Base-by-base conservation (phyloP, 2,329 filamentous ascomycete genomes). In the Pseudogymnoascus sp. region DNA sequence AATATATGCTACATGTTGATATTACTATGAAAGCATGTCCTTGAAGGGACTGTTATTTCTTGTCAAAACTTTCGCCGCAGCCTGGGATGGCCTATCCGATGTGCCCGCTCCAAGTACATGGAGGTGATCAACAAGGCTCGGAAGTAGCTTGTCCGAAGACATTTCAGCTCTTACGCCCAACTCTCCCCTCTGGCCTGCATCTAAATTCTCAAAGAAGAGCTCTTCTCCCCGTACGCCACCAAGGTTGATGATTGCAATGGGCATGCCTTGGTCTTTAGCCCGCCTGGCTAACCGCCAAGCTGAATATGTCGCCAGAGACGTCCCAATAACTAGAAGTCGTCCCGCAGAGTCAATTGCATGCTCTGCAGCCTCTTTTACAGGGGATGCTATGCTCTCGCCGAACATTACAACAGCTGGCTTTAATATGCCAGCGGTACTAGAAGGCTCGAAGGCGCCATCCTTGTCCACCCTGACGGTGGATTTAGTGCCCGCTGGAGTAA, bases 351-450 rank as follows among this genome's bases (percentile, higher is more conserved):
- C 90, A 60, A 97, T 85, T 11, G 89, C 89, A 28, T 85, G 78
- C 72, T 97, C 93, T 1, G 93, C 93, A 0, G 86, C 86, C 1
- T 78, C 75, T 74, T 96, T 97, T 37, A 93, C 87, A 1, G 77
- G 71, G 1, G 77, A 75, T 0, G 84, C 79, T 60, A 97, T 96
- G 65, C 86, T 93, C 76, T 97, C 95, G 14, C 95, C 95, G 74
- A 97, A 97, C 91, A 97, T 97, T 70, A 93, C 87, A 1, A 99
- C 93, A 0, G 90, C 90, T 3, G 95, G 95, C 73, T 97, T 97
- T 63, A 99, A 75, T 38, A 97, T 85, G 1, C 93, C 95, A 0
- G 86, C 90, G 1, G 82, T 86, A 68, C 85, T 87, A 0, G 78
- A 77, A 5, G 81, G 69, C 40, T 80, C 77, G 90, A 89, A 96